These are phyloP conservation scores for Drechslera avenae DNA, from an alignment of 2,329 filamentous ascomycete genomes.

Conservation along the genomic window DNA sequence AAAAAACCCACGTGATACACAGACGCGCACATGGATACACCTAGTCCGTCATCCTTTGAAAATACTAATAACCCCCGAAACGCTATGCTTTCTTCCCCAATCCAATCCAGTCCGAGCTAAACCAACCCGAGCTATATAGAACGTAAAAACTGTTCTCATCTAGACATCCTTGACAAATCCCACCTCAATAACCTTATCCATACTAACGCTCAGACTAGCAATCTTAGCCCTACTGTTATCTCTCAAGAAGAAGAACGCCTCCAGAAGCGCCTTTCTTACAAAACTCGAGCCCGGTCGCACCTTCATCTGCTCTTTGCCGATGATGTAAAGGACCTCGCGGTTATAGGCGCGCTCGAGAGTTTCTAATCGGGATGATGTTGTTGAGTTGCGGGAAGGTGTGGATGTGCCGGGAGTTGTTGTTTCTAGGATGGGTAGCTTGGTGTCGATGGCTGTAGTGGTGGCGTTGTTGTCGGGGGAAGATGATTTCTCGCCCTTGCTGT, in stretches of 20 bases:
- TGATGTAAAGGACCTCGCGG: slow-evolving; percentile 58
- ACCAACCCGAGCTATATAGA: no score
- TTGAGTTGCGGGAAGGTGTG: slow-evolving; percentile 15
- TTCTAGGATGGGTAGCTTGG: slow-evolving; percentile 2
- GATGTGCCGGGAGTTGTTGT: background rate
- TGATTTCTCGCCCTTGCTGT: slow-evolving; percentile 32
- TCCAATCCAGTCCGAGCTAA: no score
- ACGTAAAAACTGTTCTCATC: no score
- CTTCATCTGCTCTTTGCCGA: slow-evolving; percentile 57
- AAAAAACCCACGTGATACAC: no score
- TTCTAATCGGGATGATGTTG: slow-evolving; percentile 37
- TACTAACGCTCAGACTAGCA: slow-evolving; percentile 64
- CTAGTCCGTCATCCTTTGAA: no score
- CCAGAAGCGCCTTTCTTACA: slow-evolving; percentile 55
- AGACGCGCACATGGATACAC: no score
- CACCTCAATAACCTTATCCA: slow-evolving; percentile 68
- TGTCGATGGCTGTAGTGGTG: background rate
- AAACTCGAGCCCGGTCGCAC: slow-evolving; percentile 52
- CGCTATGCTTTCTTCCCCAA: no score
- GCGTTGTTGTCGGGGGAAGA: slow-evolving; percentile 6
- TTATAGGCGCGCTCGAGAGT: slow-evolving; percentile 52
- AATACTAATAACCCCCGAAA: no score
- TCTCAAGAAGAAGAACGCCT: slow-evolving; percentile 66
- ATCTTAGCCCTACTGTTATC: slow-evolving; percentile 71
- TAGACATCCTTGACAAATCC: slow-evolving; percentile 72